phyloP scores from a whole-genome alignment of 257 asterid genomes.

The Solanum sitiens region DNA sequence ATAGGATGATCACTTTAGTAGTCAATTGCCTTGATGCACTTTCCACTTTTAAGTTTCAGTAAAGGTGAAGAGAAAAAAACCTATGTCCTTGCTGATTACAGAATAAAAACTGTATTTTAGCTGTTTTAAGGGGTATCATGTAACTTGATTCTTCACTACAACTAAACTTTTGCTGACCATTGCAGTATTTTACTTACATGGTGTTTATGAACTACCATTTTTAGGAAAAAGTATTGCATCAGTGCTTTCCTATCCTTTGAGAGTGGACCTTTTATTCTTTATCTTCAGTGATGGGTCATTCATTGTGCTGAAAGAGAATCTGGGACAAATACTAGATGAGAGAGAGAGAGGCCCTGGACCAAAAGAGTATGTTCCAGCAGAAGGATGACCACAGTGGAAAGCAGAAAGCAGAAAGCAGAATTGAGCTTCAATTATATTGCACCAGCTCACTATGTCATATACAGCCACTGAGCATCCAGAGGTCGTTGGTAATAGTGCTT shows the following conservation, averaged over 20 bases:
- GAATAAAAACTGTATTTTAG: not conserved
- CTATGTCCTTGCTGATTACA: not conserved
- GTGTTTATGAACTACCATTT: not conserved
- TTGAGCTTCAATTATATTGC: conserved; percentile 1
- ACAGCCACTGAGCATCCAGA: not conserved
- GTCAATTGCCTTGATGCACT: not conserved
- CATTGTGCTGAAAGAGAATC: not conserved
- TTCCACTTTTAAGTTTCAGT: not conserved
- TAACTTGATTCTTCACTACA: not conserved
- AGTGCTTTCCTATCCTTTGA: not conserved
- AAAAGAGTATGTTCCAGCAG: not conserved
- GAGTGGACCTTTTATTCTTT: not conserved
- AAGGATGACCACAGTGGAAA: not conserved
- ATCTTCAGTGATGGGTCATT: not conserved
- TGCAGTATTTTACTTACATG: not conserved
- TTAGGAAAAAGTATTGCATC: not conserved
- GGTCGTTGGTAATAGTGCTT: not conserved
- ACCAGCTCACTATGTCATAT: not conserved
- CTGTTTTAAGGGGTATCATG: not conserved
- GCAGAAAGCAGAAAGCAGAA: not conserved
- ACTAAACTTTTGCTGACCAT: not conserved
- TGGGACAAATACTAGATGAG: not conserved
- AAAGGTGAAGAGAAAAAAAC: not conserved
- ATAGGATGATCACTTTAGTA: not conserved
- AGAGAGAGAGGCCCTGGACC: not conserved